Evolutionary conservation across 345 rosid genomes (phyloP).

Genomic region (Erysimum cheiranthoides): DNA sequence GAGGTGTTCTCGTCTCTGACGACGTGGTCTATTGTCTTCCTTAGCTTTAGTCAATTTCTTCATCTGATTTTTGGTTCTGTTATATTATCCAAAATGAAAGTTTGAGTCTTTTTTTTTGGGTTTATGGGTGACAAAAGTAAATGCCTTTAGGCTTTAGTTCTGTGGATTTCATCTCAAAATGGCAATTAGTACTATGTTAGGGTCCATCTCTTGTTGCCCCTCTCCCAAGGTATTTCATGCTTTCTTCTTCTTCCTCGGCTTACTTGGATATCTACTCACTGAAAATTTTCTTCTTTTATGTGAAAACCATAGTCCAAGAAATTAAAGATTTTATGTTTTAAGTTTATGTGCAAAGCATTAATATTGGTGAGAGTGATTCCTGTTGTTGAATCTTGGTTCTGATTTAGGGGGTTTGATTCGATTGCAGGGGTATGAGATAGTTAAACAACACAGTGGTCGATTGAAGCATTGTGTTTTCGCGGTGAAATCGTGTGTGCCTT

Average conservation of each 20-base stretch:
- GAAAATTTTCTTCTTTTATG: neutral
- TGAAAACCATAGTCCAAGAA: neutral
- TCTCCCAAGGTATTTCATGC: slow-evolving; percentile 54
- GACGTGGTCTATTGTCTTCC: slow-evolving; percentile 52
- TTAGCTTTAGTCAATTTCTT: slow-evolving; percentile 37
- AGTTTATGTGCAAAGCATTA: neutral
- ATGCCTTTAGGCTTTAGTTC: slow-evolving; percentile 45
- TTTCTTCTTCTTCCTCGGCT: slow-evolving; percentile 24
- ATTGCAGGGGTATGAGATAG: slow-evolving; percentile 61
- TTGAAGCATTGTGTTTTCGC: slow-evolving; percentile 46
- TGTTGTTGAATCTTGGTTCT: slow-evolving; percentile 21
- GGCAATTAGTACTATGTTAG: slow-evolving; percentile 58
- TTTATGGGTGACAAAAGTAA: slow-evolving; percentile 39
- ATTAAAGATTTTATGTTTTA: neutral
- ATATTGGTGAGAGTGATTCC: slow-evolving; percentile 18
- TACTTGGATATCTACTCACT: neutral
- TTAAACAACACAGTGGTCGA: slow-evolving; percentile 46
- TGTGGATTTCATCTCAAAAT: slow-evolving; percentile 38
- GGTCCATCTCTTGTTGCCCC: slow-evolving; percentile 56
- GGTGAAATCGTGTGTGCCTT: slow-evolving; percentile 38
- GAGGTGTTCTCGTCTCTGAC: slow-evolving; percentile 35
- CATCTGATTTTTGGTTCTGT: neutral
- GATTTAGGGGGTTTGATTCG: slow-evolving; percentile 31
- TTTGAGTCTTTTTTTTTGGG: slow-evolving; percentile 20
- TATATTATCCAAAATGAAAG: slow-evolving; percentile 27